Evolutionary conservation across 2,329 filamentous ascomycete species (phyloP).

Genomic region (Fusarium paranaense): DNA sequence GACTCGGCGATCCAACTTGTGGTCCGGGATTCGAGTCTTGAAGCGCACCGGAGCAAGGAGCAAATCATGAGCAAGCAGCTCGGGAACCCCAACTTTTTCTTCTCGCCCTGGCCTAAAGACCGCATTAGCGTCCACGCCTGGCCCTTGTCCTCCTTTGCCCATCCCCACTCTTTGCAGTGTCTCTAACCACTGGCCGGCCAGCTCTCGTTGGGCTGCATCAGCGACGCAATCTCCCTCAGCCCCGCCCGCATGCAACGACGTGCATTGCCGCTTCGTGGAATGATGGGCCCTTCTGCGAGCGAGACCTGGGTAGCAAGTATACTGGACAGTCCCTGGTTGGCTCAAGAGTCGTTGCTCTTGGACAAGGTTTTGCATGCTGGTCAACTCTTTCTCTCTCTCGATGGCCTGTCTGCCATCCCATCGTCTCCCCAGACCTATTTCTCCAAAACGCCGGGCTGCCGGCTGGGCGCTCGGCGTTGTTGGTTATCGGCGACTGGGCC

Average conservation of each 20-base stretch:
- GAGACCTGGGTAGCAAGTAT: constrained; percentile 12
- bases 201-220: constrained; percentile 4
- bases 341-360: background rate
- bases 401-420: constrained; percentile 11
- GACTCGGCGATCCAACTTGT: constrained; percentile 1
- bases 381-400: constrained; percentile 10
- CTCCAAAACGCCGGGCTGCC: constrained; percentile 8
- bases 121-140: constrained; percentile 24
- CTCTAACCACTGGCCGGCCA: background rate
- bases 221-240: constrained; percentile 32
- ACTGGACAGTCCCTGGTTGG: constrained; percentile 1
- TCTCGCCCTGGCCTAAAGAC: constrained; percentile 22
- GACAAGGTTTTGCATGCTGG: background rate
- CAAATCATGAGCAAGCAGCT: constrained; percentile 4
- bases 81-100: constrained; percentile 38
- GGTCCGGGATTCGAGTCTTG: background rate
- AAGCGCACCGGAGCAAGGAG: background rate
- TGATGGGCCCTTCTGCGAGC: constrained; percentile 19
- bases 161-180: background rate
- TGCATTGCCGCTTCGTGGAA: constrained; percentile 35
- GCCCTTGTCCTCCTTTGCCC: constrained; percentile 1
- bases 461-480: constrained; percentile 15
- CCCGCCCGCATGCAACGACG: constrained; percentile 28
- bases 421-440: constrained; percentile 2
- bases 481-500: background rate